A percentile compares a stretch with the other conserved stretches of the same genome.
These are phyloP conservation scores for Suillus sp. DNA, from an alignment of 768 basidiomycete genomes.

Conservation along the genomic window DNA sequence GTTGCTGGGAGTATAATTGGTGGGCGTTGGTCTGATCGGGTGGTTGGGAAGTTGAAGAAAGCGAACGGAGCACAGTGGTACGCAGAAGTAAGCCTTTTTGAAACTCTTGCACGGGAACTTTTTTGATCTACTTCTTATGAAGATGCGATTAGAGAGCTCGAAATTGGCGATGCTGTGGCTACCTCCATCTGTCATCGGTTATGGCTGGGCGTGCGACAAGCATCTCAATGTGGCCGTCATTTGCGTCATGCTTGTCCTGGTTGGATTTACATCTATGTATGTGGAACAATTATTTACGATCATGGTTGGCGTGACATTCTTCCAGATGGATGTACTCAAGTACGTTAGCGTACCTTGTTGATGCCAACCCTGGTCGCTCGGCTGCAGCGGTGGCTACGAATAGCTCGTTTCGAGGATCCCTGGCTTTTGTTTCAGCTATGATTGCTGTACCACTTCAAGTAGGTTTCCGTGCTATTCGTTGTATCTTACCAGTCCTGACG, in stretches of 20 bases:
- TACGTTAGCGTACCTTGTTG: slow-evolving; percentile 83
- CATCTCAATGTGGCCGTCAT: slow-evolving; percentile 66
- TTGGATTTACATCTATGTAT: slow-evolving; percentile 77
- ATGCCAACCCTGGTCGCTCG: slow-evolving; percentile 81
- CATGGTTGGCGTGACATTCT: slow-evolving; percentile 8
- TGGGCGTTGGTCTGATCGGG: slow-evolving; percentile 58
- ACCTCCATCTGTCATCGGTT: slow-evolving; percentile 63
- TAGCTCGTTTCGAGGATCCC: slow-evolving; percentile 69
- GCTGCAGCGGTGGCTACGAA: slow-evolving; percentile 77
- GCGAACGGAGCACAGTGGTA: slow-evolving; percentile 48
- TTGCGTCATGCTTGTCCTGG: slow-evolving; percentile 69
- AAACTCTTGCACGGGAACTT: background rate
- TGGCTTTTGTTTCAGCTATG: slow-evolving; percentile 71
- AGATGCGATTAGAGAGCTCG: slow-evolving; percentile 77
- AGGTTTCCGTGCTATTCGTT: slow-evolving; percentile 18
- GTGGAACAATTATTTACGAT: slow-evolving; percentile 22
- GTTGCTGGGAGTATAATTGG: slow-evolving; percentile 57
- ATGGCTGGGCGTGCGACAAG: slow-evolving; percentile 74
- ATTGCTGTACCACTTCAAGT: slow-evolving; percentile 70
- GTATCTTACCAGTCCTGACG: background rate
- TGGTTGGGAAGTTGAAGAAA: slow-evolving; percentile 44
- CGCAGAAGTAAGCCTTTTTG: slow-evolving; percentile 59
- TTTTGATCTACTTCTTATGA: slow-evolving; percentile 5
- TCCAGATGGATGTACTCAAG: slow-evolving; percentile 62
- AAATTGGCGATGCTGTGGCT: slow-evolving; percentile 52